A percentile compares a stretch with the other conserved stretches of the same genome.
Evolutionary conservation across 306 rosid genomes (phyloP).

Genomic region (Acacia melanoxylon): DNA sequence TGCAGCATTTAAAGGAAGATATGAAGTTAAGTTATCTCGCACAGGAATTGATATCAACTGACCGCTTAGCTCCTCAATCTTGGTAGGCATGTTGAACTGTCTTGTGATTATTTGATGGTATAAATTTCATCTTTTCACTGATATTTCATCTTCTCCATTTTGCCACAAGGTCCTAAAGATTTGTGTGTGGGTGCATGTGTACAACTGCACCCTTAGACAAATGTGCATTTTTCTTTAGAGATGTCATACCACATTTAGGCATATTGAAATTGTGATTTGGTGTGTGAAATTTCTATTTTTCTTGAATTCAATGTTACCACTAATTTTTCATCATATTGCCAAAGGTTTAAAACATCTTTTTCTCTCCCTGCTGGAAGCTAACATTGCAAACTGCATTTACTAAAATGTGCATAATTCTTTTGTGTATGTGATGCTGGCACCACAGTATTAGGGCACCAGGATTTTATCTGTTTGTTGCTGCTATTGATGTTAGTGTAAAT

Average conservation of each 20-base stretch:
- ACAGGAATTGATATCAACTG: conserved; percentile 85
- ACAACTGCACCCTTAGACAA: neutral
- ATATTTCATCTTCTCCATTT: conserved; percentile 8
- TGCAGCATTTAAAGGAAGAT: conserved; percentile 99
- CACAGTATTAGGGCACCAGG: conserved; percentile 3
- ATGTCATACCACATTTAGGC: conserved; percentile 19
- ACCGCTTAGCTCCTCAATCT: conserved; percentile 94
- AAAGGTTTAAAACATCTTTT: conserved; percentile 5
- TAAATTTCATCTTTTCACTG: neutral
- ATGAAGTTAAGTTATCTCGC: conserved; percentile 97
- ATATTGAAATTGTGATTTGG: conserved; percentile 23
- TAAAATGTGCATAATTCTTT: conserved; percentile 11
- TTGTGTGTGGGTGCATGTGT: neutral
- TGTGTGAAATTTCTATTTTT: neutral
- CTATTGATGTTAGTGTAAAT: neutral
- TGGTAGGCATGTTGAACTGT: conserved; percentile 72
- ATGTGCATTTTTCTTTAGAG: conserved; percentile 6
- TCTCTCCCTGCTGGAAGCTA: neutral
- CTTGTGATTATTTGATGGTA: conserved; percentile 26
- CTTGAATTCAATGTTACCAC: neutral
- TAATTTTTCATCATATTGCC: neutral
- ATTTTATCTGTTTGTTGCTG: neutral
- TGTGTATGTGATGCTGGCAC: neutral
- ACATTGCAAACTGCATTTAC: neutral
- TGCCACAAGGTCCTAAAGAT: conserved; percentile 1